Evolutionary conservation across 805 yeast species (phyloP), one percentile per base, ranked within the genome.

Genomic region (Candida maesae): DNA sequence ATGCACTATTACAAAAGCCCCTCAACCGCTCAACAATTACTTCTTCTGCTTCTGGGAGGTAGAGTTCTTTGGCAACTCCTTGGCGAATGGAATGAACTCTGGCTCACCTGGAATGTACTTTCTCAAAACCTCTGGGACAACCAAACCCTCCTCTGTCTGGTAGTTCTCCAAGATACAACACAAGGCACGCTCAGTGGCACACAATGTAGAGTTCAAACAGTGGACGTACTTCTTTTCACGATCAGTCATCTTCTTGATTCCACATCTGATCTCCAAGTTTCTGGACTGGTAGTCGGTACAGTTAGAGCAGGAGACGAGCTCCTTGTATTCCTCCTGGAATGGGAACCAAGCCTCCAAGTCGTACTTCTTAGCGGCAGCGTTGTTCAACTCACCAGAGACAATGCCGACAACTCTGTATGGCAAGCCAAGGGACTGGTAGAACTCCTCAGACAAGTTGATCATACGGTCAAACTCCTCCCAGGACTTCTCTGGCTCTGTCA

Each of bases 311-410:
- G 96, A 88, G 42, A 93, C 99, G 59, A 93, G 80, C 73, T 93
- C 99, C 72, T 93, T 93, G 74, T 86, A 93, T 71, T 93, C 99
- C 66, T 89, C 78, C 76, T 93, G 99, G 86, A 76, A 93, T 63
- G 99, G 99, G 95, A 93, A 93, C 99, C 99, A 93, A 38, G 99
- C 99, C 75, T 93, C 99, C 63, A 93, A 78, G 73, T 93, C 99
- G 73, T 84, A 93, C 69, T 93, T 93, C 76, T 93, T 93, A 52
- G 99, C 98, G 49, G 99, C 99, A 39, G 99, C 97, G 58, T 93
- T 93, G 77, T 93, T 93, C 65, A 93, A 80, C 73, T 91, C 99
- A 58, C 98, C 99, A 46, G 96, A 88, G 49, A 93, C 99, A 66
- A 93, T 93, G 56, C 95, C 95, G 50, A 93, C 99, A 44, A 93